These are phyloP conservation scores for Mortierella sp. DNA, from an alignment of 371 early-diverging fungal genomes.

Conservation along the genomic window DNA sequence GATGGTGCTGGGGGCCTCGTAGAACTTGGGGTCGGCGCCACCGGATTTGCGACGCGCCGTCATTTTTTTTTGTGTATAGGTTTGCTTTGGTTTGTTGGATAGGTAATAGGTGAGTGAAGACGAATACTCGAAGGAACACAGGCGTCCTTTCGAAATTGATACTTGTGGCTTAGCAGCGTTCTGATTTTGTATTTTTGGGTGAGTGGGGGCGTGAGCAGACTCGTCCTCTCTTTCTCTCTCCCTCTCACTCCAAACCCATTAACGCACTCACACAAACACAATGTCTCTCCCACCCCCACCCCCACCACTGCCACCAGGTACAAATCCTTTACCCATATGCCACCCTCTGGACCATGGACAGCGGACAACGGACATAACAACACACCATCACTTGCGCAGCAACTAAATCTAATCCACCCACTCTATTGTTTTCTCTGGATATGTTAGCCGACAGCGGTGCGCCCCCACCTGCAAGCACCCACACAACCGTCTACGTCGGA, in stretches of 20 bases:
- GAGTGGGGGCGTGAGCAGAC: too few species aligned
- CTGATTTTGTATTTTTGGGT: too few species aligned
- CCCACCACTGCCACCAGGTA: conserved; percentile 52
- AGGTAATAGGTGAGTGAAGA: background rate
- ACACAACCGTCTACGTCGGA: conserved; percentile 58
- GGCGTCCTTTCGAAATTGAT: background rate
- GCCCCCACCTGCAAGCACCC: conserved; percentile 38
- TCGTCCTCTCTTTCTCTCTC: background rate
- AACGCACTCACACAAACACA: background rate
- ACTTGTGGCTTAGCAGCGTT: background rate
- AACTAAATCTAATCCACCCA: too few species aligned
- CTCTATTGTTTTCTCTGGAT: background rate
- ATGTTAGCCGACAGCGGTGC: conserved; percentile 16
- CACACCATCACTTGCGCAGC: background rate
- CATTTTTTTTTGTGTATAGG: conserved; percentile 13
- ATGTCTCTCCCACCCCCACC: conserved; percentile 54
- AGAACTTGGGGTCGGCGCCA: conserved; percentile 55
- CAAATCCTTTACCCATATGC: background rate
- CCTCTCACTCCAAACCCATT: too few species aligned
- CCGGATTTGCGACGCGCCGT: conserved; percentile 43
- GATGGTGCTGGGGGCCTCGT: conserved; percentile 59
- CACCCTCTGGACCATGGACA: too few species aligned
- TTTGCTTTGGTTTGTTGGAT: background rate
- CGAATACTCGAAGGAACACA: background rate
- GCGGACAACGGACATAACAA: too few species aligned